phyloP scores from a whole-genome alignment of 1,284 basidiomycete genomes.

The Malassezia equina region DNA sequence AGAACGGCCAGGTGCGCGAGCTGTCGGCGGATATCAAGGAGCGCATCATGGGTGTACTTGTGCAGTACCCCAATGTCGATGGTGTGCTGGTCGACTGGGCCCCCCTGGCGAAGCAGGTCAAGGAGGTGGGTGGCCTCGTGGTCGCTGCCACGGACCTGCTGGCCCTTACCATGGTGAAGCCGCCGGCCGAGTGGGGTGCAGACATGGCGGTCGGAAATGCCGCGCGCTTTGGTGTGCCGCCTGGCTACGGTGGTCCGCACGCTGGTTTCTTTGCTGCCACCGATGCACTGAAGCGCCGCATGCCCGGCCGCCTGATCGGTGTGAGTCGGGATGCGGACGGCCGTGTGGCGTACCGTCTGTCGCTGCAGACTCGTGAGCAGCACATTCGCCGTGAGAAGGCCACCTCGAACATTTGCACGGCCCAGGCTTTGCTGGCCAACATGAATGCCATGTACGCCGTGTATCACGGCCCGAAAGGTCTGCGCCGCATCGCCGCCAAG shows the following conservation, averaged over 20 bases:
- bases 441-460: conserved; percentile 55
- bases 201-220: conserved; percentile 92
- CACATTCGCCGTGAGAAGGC: conserved; percentile 48
- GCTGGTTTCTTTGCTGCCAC: conserved; percentile 92
- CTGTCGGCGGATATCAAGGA: conserved; percentile 50
- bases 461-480: conserved; percentile 83
- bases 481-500: conserved; percentile 74
- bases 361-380: conserved; percentile 59
- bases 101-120: conserved; percentile 60
- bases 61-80: conserved; percentile 71
- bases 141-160: conserved; percentile 83
- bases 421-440: conserved; percentile 45
- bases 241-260: conserved; percentile 50
- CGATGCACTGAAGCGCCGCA: conserved; percentile 86
- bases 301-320: conserved; percentile 90
- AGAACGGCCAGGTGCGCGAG: conserved; percentile 26
- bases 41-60: conserved; percentile 74
- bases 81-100: conserved; percentile 72
- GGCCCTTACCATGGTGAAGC: conserved; percentile 81
- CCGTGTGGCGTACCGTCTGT: conserved; percentile 77
- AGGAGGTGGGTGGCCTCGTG: conserved; percentile 67
- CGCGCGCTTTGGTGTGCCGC: conserved; percentile 70
- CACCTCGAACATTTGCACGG: conserved; percentile 47
- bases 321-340: conserved; percentile 75
- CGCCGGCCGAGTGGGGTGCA: conserved; percentile 96